Percentiles rank a stretch among this genome's conserved stretches.
Conservation (phyloP, 192 early-diverging fungal species). For the Linnemannia exigua region DNA sequence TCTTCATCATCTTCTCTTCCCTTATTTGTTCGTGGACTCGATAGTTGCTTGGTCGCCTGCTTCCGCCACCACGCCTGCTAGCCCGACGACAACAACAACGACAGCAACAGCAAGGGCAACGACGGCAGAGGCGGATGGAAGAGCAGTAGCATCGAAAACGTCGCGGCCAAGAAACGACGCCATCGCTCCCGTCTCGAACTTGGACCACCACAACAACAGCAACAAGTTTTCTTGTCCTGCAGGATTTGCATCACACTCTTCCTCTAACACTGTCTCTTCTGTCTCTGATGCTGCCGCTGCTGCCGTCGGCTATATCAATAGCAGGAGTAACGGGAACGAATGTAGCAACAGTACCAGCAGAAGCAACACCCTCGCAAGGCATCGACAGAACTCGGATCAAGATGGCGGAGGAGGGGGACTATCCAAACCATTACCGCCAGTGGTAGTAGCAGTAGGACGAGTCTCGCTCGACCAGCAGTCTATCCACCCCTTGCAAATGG, state of each 20-base stretch:
- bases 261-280: neutral
- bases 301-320: neutral
- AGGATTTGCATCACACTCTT: neutral
- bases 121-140: neutral
- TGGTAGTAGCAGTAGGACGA: neutral
- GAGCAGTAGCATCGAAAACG: neutral
- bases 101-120: neutral
- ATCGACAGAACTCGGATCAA: constrained; percentile 8
- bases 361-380: neutral
- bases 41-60: neutral
- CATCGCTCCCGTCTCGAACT: neutral
- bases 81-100: neutral
- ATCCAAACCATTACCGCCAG: neutral
- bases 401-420: neutral
- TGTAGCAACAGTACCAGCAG: neutral
- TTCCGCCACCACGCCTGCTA: constrained; percentile 15
- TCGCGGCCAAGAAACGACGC: neutral
- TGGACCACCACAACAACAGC: neutral
- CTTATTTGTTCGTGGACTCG: neutral
- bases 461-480: constrained; percentile 34
- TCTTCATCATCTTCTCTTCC: neutral
- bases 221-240: neutral
- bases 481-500: constrained; percentile 43
- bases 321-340: neutral
- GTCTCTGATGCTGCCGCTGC: neutral